Conservation (phyloP, 345 rosid species). For the Brassica nigra region DNA sequence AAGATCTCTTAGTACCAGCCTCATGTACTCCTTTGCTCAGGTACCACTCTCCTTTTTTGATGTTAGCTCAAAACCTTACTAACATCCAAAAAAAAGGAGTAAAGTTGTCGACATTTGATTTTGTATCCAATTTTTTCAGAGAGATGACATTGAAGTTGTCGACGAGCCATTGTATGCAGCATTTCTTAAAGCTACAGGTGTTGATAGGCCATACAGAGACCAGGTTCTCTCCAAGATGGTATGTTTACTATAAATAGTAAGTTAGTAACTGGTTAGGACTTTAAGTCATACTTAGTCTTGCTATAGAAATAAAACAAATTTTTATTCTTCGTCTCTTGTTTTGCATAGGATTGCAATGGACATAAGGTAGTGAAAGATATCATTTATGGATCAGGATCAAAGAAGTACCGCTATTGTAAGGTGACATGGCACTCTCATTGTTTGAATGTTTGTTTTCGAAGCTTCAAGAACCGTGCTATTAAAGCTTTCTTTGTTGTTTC, state of each 20-base stretch:
- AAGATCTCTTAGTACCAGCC: slow-evolving; percentile 83
- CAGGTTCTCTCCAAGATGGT: slow-evolving; percentile 67
- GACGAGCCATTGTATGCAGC: slow-evolving; percentile 76
- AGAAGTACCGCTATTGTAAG: slow-evolving; percentile 81
- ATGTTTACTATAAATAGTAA: neutral
- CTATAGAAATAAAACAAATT: neutral
- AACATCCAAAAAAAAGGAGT: neutral
- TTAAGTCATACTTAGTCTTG: neutral
- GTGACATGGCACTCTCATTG: slow-evolving; percentile 35
- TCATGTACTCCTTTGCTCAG: slow-evolving; percentile 90
- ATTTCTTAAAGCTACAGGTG: slow-evolving; percentile 56
- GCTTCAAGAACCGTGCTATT: neutral
- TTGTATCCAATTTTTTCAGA: slow-evolving; percentile 39
- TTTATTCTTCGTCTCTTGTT: neutral
- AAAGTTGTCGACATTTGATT: neutral
- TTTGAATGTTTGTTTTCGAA: neutral
- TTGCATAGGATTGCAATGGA: slow-evolving; percentile 64
- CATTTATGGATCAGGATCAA: slow-evolving; percentile 68
- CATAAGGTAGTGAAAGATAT: slow-evolving; percentile 65
- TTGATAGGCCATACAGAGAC: slow-evolving; percentile 67
- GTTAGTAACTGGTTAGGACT: neutral
- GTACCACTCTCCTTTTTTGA: slow-evolving; percentile 32
- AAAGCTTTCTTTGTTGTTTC: neutral
- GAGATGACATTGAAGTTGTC: slow-evolving; percentile 75
- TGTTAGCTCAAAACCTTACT: neutral